Conservation (phyloP, 2,329 filamentous ascomycete genomes). For the Aureobasidium sp. region DNA sequence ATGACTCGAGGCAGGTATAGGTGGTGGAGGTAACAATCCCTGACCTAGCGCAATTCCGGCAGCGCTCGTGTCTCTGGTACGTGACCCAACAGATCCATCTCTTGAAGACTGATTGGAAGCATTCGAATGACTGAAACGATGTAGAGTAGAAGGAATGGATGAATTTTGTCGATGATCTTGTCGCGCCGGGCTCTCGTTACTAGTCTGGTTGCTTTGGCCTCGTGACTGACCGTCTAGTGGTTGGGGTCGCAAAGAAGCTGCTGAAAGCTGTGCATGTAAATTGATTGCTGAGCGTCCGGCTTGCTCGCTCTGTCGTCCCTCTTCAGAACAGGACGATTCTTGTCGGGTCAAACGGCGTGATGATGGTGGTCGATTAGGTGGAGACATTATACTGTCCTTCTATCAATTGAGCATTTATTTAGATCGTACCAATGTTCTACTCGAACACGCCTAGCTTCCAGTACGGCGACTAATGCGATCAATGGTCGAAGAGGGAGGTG, state of each 20-base stretch:
- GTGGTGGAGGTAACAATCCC: conserved; percentile 11
- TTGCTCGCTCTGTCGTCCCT: conserved; percentile 18
- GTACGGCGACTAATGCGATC: not conserved
- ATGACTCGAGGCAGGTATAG: conserved; percentile 11
- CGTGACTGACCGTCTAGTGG: conserved; percentile 16
- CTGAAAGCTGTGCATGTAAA: conserved; percentile 26
- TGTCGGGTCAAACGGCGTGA: conserved; percentile 3
- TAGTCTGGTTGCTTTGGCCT: conserved; percentile 14
- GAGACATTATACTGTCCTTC: not conserved
- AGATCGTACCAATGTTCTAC: not conserved
- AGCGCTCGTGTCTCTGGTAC: conserved; percentile 16
- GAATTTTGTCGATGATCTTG: not conserved
- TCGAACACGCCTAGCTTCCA: not conserved
- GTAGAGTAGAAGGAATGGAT: not conserved
- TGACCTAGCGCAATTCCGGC: conserved; percentile 13
- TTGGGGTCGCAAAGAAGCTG: conserved; percentile 24
- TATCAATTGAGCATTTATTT: not conserved
- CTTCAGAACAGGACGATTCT: not conserved
- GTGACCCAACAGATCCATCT: conserved; percentile 13
- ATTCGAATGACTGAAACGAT: not conserved
- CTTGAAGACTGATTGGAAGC: conserved; percentile 5
- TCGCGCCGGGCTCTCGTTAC: not conserved
- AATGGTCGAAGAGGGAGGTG: not conserved
- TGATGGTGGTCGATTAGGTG: not conserved
- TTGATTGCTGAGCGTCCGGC: conserved; percentile 25